Evolutionary conservation across 2,329 filamentous ascomycete species (phyloP), one percentile per base, ranked within the genome.

Genomic region (Pseudofabraea citricarpa): DNA sequence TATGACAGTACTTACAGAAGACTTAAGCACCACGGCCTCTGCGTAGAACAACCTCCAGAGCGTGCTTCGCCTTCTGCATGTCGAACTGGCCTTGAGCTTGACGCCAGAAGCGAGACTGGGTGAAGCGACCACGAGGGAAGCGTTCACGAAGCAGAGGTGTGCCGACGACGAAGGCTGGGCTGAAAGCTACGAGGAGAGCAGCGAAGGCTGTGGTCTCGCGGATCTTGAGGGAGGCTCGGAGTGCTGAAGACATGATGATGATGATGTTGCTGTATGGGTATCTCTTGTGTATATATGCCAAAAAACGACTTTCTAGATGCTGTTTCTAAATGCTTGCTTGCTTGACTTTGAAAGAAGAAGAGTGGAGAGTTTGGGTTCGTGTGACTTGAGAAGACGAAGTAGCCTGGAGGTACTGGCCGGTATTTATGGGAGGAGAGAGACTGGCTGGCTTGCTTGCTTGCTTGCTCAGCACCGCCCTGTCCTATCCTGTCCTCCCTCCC

Each of bases 371-470:
- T n/a, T n/a, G n/a, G 27, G 27, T 31, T 31, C 27, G 13, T 12
- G 16, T 31, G 27, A 9, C n/a, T n/a, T n/a, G 9, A 31, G 27
- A 31, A 12, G 4, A 31, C 13, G 27, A n/a, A 31, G 27, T 31
- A 31, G 5, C 16, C 27, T 6, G 16, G 27, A 31, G 27, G 43
- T 44, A 36, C 36, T 56, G 32, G 47, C 50, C 13, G 27, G 27
- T 31, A 31, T 31, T 31, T 31, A 31, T 31, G 27, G 27, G 16
- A 10, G 27, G 9, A 6, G 27, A 10, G n/a, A n/a, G n/a, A n/a
- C n/a, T n/a, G n/a, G n/a, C n/a, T n/a, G n/a, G n/a, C n/a, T n/a
- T n/a, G n/a, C n/a, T n/a, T n/a, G n/a, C n/a, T n/a, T n/a, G n/a
- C n/a, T n/a, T n/a, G n/a, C n/a, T n/a, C n/a, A n/a, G n/a, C n/a